Base-by-base conservation (phyloP, 139 green algal genomes). In the Zygnema cylindricum region DNA sequence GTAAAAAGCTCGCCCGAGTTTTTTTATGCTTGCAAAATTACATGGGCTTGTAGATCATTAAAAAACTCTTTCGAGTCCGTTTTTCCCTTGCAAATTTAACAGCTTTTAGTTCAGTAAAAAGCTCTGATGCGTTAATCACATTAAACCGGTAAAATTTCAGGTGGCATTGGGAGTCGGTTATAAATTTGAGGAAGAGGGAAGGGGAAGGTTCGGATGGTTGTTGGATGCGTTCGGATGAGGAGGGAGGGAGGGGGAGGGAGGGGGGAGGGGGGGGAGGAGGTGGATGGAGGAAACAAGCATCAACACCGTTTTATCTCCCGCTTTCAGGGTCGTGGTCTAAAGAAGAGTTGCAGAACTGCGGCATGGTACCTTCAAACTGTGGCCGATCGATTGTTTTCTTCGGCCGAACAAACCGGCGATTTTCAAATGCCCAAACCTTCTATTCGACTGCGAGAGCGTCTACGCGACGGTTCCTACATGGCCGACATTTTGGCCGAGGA, bases 381-480 rank as follows among this genome's bases (percentile, higher is more conserved):
- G 40, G 81, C 81, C 33, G 21, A 84, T 22, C n/a, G 40, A 35
- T 0, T 84, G 0, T 39, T 76, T 0, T 0, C 35, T 0, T 36
- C 39, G 1, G n/a, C 71, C 25, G 73, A 85, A 77, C 33, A 36
- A 3, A 41, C 39, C 35, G 85, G 75, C 7, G 75, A 89, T 57
- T 39, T 57, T n/a, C 22, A 43, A 71, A 39, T 89, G 41, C 85
- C 85, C 11, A 84, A 35, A 71, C 33, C 39, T 21, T 39, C 85
- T 1, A 77, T 89, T n/a, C 71, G 75, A 2, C 23, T 89, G 22
- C 77, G 85, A 30, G 85, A 84, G 49, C 73, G 75, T 38, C 35
- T 85, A 25, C 71, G 85, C 2, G 85, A 89, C 16, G 85, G 38
- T 3, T 55, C 81, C 77, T 35, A 39, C 40, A 54, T 69, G 38